Conservation (phyloP, 2,329 filamentous ascomycete species). For the Trichothecium roseum region DNA sequence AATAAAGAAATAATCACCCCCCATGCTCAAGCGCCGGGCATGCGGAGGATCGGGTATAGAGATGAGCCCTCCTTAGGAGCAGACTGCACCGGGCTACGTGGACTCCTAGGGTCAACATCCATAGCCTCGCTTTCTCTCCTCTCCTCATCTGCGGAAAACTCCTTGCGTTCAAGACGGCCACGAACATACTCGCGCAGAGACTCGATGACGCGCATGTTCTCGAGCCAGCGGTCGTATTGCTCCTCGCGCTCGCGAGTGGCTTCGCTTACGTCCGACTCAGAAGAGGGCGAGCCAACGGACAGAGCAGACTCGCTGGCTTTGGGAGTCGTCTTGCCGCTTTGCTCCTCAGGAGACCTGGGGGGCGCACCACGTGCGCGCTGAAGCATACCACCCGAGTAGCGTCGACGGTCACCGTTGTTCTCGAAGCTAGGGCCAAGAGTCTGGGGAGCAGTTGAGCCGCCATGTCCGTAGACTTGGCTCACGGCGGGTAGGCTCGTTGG, state of each 20-base stretch:
- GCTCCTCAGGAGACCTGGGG: slow-evolving; percentile 24
- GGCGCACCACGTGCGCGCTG: slow-evolving; percentile 43
- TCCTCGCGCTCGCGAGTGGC: slow-evolving; percentile 47
- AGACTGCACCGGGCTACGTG: slow-evolving; percentile 12
- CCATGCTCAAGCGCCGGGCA: slow-evolving; percentile 19
- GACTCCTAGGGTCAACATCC: slow-evolving; percentile 25
- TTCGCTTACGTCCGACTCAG: slow-evolving; percentile 42
- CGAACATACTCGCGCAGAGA: slow-evolving; percentile 47
- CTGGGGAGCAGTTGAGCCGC: slow-evolving; percentile 59
- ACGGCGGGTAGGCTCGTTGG: slow-evolving; percentile 45
- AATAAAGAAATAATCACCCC: too few species aligned
- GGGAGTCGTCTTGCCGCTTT: slow-evolving; percentile 30
- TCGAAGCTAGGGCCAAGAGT: slow-evolving; percentile 61
- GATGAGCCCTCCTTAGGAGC: slow-evolving; percentile 19
- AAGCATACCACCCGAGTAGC: slow-evolving; percentile 57
- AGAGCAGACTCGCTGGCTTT: slow-evolving; percentile 30
- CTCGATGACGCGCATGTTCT: slow-evolving; percentile 57
- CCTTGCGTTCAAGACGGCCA: slow-evolving; percentile 43
- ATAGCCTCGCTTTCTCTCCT: slow-evolving; percentile 19
- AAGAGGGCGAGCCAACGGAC: slow-evolving; percentile 42
- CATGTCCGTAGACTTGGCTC: slow-evolving; percentile 43
- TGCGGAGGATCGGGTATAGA: slow-evolving; percentile 29
- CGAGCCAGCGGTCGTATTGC: slow-evolving; percentile 54
- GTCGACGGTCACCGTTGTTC: slow-evolving; percentile 50
- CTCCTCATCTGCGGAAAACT: slow-evolving; percentile 33